Conservation (phyloP, 2,329 filamentous ascomycete genomes). For the Dactylellina drechsleri region DNA sequence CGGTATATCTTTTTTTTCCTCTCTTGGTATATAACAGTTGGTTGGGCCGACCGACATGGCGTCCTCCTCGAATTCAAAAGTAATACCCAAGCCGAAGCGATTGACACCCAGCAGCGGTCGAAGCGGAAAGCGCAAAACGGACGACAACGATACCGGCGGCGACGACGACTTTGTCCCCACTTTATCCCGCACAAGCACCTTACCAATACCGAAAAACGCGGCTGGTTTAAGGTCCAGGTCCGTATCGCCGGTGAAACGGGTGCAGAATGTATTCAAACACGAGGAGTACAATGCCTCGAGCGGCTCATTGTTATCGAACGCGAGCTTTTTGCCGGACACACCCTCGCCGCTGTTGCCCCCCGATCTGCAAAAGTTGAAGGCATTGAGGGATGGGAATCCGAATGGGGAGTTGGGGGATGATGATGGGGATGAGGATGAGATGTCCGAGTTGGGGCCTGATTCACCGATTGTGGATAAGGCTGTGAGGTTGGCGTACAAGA, state of each 20-base stretch:
- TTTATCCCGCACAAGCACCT: conserved; percentile 33
- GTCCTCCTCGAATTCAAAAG: conserved; percentile 33
- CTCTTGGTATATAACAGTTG: background rate
- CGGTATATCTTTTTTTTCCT: background rate
- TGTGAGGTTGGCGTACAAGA: conserved; percentile 20
- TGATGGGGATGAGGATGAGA: conserved; percentile 29
- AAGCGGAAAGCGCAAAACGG: conserved; percentile 19
- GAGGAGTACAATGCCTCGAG: conserved; percentile 41
- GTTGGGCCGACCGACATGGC: conserved; percentile 26
- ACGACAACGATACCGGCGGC: background rate
- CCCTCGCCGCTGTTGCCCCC: conserved; percentile 47
- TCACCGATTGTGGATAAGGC: conserved; percentile 38
- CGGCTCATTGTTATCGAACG: conserved; percentile 46
- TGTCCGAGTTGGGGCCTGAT: conserved; percentile 36
- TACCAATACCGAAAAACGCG: conserved; percentile 41
- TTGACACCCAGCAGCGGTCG: conserved; percentile 17
- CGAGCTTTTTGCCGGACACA: conserved; percentile 49
- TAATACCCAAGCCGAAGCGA: conserved; percentile 19
- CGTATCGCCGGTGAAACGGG: conserved; percentile 39
- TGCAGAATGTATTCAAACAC: conserved; percentile 34
- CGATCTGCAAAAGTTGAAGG: conserved; percentile 40
- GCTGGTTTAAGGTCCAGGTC: conserved; percentile 35
- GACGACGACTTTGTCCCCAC: conserved; percentile 13
- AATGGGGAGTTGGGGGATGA: conserved; percentile 29
- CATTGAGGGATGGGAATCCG: conserved; percentile 19